A percentile compares a stretch with the other conserved stretches of the same genome.
These are phyloP conservation scores for Pythium biforme DNA, from an alignment of 352 stramenopile species.

Conservation along the genomic window DNA sequence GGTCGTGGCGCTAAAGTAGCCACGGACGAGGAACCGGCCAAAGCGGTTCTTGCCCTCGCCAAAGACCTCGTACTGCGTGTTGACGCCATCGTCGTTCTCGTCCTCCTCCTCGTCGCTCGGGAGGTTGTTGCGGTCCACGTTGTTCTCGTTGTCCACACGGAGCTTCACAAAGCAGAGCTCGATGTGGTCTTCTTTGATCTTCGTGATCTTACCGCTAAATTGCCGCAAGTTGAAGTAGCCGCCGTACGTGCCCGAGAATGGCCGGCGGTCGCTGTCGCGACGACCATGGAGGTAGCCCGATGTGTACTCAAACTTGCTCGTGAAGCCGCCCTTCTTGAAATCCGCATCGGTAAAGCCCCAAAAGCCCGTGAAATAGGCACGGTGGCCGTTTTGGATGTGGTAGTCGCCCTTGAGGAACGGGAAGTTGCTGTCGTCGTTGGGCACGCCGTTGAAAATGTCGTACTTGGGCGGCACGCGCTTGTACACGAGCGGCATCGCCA, in stretches of 20 bases:
- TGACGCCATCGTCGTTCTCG: conserved; percentile 27
- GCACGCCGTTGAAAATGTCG: conserved; percentile 41
- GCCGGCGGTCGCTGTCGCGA: conserved; percentile 38
- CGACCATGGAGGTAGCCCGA: conserved; percentile 32
- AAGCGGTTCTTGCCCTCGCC: conserved; percentile 67
- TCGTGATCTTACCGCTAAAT: conserved; percentile 56
- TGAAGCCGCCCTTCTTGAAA: conserved; percentile 23
- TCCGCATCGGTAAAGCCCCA: conserved; percentile 71
- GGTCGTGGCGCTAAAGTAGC: conserved; percentile 49
- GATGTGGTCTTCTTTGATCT: conserved; percentile 61
- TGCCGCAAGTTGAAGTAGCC: conserved; percentile 76
- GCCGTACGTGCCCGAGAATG: conserved; percentile 64
- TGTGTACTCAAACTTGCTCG: conserved; percentile 74
- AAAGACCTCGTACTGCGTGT: conserved; percentile 54
- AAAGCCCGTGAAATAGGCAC: conserved; percentile 47
- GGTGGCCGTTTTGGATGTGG: conserved; percentile 35
- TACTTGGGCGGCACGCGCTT: conserved; percentile 37
- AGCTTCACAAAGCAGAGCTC: conserved; percentile 67
- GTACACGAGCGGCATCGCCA: conserved; percentile 14
- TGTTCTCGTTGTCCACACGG: conserved; percentile 18
- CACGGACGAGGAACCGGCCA: conserved; percentile 65
- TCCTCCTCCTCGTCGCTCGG: conserved; percentile 23
- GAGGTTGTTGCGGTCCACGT: background rate
- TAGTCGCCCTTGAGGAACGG: conserved; percentile 65
- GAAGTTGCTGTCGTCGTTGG: conserved; percentile 36